Conservation (phyloP, 768 basidiomycete genomes). For the Trichaptum fuscoviolaceum region DNA sequence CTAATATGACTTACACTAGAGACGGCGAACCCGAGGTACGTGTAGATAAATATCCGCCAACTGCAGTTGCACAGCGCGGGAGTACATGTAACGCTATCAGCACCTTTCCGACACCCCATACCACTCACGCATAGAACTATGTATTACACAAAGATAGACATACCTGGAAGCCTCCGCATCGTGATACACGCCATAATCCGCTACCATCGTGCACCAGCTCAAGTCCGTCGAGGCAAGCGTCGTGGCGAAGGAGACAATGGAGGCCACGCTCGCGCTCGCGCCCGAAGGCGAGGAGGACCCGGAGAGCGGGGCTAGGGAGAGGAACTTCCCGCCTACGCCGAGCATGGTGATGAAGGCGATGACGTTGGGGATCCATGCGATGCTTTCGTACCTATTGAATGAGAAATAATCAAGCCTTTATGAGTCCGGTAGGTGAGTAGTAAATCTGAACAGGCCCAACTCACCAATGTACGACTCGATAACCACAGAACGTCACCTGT, state of each 20-base stretch:
- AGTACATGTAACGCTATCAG: too few species aligned
- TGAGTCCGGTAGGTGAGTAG: neutral
- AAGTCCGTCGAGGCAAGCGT: constrained; percentile 39
- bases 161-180: constrained; percentile 25
- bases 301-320: neutral
- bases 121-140: too few species aligned
- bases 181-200: constrained; percentile 48
- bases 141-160: constrained; percentile 1
- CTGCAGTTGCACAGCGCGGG: constrained; percentile 15
- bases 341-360: constrained; percentile 34
- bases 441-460: neutral
- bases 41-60: constrained; percentile 36
- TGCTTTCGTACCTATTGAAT: constrained; percentile 27
- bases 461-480: constrained; percentile 29
- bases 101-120: too few species aligned
- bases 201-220: constrained; percentile 37
- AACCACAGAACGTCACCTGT: constrained; percentile 31
- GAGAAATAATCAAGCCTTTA: neutral
- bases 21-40: constrained; percentile 40
- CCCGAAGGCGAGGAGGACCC: constrained; percentile 7
- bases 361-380: constrained; percentile 35
- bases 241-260: constrained; percentile 39
- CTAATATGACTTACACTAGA: constrained; percentile 31
- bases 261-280: constrained; percentile 27
- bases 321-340: constrained; percentile 27